Evolutionary conservation across 208 protist species (phyloP), one percentile per base, ranked within the genome.

Genomic region (Hexamita inflata): DNA sequence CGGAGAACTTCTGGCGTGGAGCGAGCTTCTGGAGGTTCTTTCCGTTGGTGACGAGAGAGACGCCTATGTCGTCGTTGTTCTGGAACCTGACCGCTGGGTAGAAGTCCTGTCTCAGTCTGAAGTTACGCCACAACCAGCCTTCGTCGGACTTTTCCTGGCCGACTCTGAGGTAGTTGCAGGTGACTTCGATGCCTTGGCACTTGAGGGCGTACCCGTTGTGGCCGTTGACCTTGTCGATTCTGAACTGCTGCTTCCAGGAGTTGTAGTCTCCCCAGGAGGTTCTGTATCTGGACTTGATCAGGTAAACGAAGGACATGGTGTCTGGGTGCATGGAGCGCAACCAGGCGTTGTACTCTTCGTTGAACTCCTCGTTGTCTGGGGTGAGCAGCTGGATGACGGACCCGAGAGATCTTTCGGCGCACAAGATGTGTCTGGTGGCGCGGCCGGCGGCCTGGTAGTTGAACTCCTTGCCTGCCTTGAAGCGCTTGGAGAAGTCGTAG

Each of bases 51-150:
- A 79, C 62, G 28, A 80, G 65, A 39, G 78, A 82, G 1, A 59
- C 77, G 9, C 77, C 40, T 30, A 84, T 84, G 70, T 84, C 82
- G 45, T 84, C 82, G 35, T 85, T 78, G 1, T 75, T 78, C 29
- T 84, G 81, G 19, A 84, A 59, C 67, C 83, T 84, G 9, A 35
- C 35, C 32, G 45, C 40, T 28, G 82, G 78, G 49, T 59, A 77
- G 68, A 84, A 86, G 61, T 86, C 82, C 29, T 76, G 49, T 32
- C 82, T 42, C 1, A 80, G 70, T 42, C 65, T 74, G 42, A 82
- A 85, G 15, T 68, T 80, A 34, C 77, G 39, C 81, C 81, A 81
- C 2, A 30, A 59, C 1, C 35, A 29, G 32, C 74, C 42, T 26
- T 34, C 19, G 7, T 73, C 42, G 68, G 9, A 7, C 2, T 38